Evolutionary conservation across 495 filamentous ascomycete genomes (phyloP), one percentile per base, ranked within the genome.

Genomic region (Aspergillus heteromorphus): DNA sequence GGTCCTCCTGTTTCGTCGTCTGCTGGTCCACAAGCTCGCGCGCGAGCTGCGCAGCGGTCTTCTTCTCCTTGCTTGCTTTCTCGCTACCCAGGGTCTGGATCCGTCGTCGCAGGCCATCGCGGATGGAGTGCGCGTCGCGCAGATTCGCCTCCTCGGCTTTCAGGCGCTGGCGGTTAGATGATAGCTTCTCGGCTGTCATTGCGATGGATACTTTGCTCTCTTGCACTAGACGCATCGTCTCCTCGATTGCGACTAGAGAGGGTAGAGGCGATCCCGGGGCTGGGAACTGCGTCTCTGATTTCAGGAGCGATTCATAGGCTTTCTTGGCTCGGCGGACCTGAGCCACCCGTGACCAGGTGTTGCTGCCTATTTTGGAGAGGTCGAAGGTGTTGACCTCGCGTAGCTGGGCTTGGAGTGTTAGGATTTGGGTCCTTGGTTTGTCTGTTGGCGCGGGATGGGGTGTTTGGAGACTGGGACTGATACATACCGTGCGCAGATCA

Each of bases 231-330:
- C 78, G 78, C 29, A 83, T 73, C 1, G 82, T 85, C 52, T 80
- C 83, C 29, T 85, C 80, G 23, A 88, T 66, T 2, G 88, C 88
- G 7, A 95, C 66, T 0, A 95, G 74, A 19, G 84, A 80, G 6
- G 88, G 87, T 8, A 95, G 66, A 20, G 83, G 75, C 17, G 89
- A 91, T 16, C 79, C 81, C 7, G 82, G 70, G 10, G 73, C 70
- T 20, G 89, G 88, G 18, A 92, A 72, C 49, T 79, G 79, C 17
- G 84, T 83, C 38, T 85, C 79, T 17, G 74, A 68, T 21, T 81
- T 74, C 13, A 83, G 73, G 17, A 87, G 66, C 21, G 78, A 75
- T 30, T 82, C 77, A 62, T 89, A 91, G 7, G 84, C 84, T 49
- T 75, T 73, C 57, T 81, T 84, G 63, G 88, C 79, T 51, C 71